Conservation (phyloP, 2,329 filamentous ascomycete species). For the Colletotrichum spinosum region DNA sequence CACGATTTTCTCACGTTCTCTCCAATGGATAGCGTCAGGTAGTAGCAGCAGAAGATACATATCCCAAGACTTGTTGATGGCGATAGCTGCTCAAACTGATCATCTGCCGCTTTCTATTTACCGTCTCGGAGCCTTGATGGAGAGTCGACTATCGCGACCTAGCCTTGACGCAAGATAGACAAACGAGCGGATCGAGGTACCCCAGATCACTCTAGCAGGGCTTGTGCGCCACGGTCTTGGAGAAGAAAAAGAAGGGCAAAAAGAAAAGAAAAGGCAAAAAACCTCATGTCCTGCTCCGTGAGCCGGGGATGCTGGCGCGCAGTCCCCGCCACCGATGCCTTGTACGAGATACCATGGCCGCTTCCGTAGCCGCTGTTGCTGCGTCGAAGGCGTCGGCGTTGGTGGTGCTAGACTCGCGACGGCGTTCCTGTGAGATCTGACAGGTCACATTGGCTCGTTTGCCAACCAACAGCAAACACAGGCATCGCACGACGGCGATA, state of each 20-base stretch:
- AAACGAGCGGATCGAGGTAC: no score
- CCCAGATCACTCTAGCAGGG: no score
- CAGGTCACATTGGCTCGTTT: constrained; percentile 31
- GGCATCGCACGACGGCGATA: constrained; percentile 15
- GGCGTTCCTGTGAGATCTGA: constrained; percentile 32
- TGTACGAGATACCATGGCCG: background rate
- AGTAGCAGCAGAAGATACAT: no score
- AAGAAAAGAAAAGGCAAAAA: background rate
- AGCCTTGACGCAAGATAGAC: no score
- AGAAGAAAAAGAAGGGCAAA: background rate
- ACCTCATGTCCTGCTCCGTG: no score
- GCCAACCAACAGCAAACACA: constrained; percentile 23
- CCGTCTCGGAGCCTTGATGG: constrained; percentile 17
- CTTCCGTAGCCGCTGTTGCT: background rate
- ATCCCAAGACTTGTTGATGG: constrained; percentile 1
- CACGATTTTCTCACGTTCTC: no score
- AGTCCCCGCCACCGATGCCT: no score
- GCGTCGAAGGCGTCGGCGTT: background rate
- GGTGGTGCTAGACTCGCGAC: constrained; percentile 26
- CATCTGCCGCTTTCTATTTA: constrained; percentile 15
- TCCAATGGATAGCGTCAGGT: no score
- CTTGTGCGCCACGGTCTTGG: no score
- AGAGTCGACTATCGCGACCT: no score
- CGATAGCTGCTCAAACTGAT: constrained; percentile 9
- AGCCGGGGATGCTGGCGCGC: no score